These are phyloP conservation scores for Pseudonitzschia multiseries DNA, from an alignment of 108 stramenopile genomes.

Conservation along the genomic window DNA sequence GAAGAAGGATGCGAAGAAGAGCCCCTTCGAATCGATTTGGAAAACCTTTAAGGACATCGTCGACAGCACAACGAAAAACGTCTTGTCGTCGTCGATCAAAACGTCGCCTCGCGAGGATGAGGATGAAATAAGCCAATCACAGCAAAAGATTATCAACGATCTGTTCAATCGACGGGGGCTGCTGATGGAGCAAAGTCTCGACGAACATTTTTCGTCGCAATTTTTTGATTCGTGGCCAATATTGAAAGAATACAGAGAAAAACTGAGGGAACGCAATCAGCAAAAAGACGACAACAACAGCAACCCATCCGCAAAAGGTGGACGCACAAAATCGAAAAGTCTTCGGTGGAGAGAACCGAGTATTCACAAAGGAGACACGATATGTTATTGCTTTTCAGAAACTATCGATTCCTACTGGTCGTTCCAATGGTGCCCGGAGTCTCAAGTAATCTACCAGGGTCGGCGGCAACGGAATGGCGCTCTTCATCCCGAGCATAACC, in stretches of 20 bases:
- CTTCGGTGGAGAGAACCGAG: conserved; percentile 18
- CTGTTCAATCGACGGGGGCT: conserved; percentile 20
- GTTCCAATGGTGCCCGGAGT: conserved; percentile 41
- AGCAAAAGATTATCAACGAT: neutral
- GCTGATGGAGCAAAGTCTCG: conserved; percentile 23
- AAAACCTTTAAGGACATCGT: conserved; percentile 27
- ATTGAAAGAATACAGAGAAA: conserved; percentile 11
- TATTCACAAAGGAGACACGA: neutral
- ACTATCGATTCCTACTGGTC: conserved; percentile 30
- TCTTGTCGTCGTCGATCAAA: neutral
- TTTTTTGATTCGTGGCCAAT: conserved; percentile 20
- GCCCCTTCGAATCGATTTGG: conserved; percentile 29
- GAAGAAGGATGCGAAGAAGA: neutral
- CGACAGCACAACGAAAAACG: conserved; percentile 17
- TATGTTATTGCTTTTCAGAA: conserved; percentile 32
- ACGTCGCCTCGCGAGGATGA: conserved; percentile 4
- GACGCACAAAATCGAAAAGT: neutral
- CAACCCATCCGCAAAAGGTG: neutral
- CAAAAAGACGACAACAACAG: neutral
- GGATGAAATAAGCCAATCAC: neutral
- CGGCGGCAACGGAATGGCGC: neutral
- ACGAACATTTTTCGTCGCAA: conserved; percentile 28
- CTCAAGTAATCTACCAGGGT: conserved; percentile 22
- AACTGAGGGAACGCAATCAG: neutral
- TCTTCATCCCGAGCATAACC: neutral